phyloP scores from a whole-genome alignment of 495 filamentous ascomycete genomes.

The Penicillium fimorum region DNA sequence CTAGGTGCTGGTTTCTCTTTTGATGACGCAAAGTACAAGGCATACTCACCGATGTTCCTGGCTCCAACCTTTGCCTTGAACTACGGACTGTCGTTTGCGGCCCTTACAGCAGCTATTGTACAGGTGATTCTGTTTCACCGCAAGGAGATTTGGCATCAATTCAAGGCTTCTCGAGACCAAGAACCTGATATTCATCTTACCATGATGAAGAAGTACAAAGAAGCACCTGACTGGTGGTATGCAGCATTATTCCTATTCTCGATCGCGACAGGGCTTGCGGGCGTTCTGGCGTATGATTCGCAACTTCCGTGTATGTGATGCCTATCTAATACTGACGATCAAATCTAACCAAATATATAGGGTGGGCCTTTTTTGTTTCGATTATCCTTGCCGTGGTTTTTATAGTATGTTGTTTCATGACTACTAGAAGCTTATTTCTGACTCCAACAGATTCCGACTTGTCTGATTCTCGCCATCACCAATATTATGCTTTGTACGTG shows the following conservation, averaged over 20 bases:
- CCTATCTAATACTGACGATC: background rate
- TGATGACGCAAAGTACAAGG: conserved; percentile 54
- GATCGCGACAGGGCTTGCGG: conserved; percentile 50
- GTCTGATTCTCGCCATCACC: conserved; percentile 51
- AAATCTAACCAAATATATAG: conserved; percentile 19
- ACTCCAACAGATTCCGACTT: conserved; percentile 23
- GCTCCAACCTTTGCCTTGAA: conserved; percentile 61
- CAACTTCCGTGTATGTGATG: conserved; percentile 42
- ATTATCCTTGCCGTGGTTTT: conserved; percentile 30
- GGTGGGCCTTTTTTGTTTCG: conserved; percentile 61
- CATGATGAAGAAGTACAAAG: conserved; percentile 27
- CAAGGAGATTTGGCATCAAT: conserved; percentile 55
- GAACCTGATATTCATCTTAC: conserved; percentile 46
- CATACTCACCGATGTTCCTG: conserved; percentile 61
- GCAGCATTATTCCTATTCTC: conserved; percentile 31
- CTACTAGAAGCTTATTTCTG: background rate
- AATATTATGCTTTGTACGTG: conserved; percentile 45
- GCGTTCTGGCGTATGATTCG: conserved; percentile 56
- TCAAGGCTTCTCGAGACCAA: conserved; percentile 49
- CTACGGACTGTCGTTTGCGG: conserved; percentile 62
- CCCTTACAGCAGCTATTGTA: conserved; percentile 56
- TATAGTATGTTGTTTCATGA: conserved; percentile 14
- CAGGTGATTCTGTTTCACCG: conserved; percentile 58
- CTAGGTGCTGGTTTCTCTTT: conserved; percentile 51
- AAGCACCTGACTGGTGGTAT: conserved; percentile 31